Base-by-base conservation (phyloP, 208 protist species). In the Crithidia expoeki region DNA sequence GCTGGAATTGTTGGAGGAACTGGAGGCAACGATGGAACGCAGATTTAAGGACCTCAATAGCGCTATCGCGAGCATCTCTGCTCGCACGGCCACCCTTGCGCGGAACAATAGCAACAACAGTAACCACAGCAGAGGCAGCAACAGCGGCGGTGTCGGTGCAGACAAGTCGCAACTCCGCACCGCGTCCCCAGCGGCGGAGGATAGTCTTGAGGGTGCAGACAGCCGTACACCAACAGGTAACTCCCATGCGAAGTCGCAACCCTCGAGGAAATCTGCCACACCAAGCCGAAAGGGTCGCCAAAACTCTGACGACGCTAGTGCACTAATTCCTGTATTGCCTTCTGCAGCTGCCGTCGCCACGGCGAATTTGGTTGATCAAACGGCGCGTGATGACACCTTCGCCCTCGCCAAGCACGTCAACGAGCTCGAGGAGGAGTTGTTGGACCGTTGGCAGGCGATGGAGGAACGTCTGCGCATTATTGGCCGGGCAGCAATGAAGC, bases 401-500 rank as follows among this genome's bases (percentile, higher is more conserved):
- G 69, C 71, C 2, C 77, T 90, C 21, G 27, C 72, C 12, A 82
- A 94, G 17, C 75, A 81, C 25, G 66, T 94, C 17, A 74, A 72
- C 21, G 91, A 96, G n/a, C 71, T 96, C 12, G 88, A 96, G 64
- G 82, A 91, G 42, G 88, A 94, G 51, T 70, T 88, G 59, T 72
- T 76, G 36, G 81, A 84, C 44, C 84, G 91, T 36, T 94, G 84
- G 83, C 82, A 91, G 76, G 76, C 84, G 12, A 70, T 94, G 51
- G 91, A 96, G 72, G 91, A 96, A 66, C 91, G 91, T 0, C 76
- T 96, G 14, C 86, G 91, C 52, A 90, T 96, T 33, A 88, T 96
- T 51, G 88, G 91, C 38, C 77, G 91, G 17, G 87, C 88, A 19
- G 74, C 84, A 12, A 80, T 93, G 76, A 85, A 87, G 68, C 81